Evolutionary conservation across 371 early-diverging fungal species (phyloP), one percentile per base, ranked within the genome.

Genomic region (Batrachochytrium dendrobatidis): DNA sequence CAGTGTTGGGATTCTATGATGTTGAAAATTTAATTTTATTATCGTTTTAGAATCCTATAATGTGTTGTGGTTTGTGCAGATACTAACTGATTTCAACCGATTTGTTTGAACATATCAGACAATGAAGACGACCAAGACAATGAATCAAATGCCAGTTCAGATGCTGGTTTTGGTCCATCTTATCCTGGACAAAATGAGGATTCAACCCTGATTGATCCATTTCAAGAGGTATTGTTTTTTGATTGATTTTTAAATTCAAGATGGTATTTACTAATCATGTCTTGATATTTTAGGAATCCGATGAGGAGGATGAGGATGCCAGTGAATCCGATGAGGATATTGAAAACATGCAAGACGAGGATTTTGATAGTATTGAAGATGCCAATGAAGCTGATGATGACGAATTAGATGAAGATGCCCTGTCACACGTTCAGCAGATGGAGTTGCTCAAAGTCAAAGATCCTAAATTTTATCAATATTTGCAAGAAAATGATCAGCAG

Each of bases 401-500:
- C 4, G 67, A 59, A 0, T 63, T 67, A 12, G 67, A 51, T 12
- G 66, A 73, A 34, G 83, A 85, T 50, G 82, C 76, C 44, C 65
- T 73, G 4, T 64, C 75, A 46, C 87, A 90, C 66, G 86, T 86
- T 70, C 58, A 79, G 56, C 78, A 92, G 65, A 68, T 92, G 55
- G 88, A 92, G 53, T 69, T 79, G 5, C 76, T 94, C 65, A 84
- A 88, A 62, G 76, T 86, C 58, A 83, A 81, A 61, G 95, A 95
- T 66, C 94, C 95, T 6, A 84, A 87, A 60, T 93, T 94, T 67
- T 91, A 86, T 76, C 75, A 94, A 67, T 95, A 76, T 69, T 73
- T 96, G 72, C 67, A 85, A 66, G 81, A 92, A 65, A 92, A 94
- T 65, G 92, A 92, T 67, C 68, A 79, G 34, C 83, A 69, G 31